A percentile compares a stretch with the other conserved stretches of the same genome.
These are phyloP conservation scores for Sclerotiophoma versabilis DNA, from an alignment of 2,329 filamentous ascomycete species.

Conservation along the genomic window DNA sequence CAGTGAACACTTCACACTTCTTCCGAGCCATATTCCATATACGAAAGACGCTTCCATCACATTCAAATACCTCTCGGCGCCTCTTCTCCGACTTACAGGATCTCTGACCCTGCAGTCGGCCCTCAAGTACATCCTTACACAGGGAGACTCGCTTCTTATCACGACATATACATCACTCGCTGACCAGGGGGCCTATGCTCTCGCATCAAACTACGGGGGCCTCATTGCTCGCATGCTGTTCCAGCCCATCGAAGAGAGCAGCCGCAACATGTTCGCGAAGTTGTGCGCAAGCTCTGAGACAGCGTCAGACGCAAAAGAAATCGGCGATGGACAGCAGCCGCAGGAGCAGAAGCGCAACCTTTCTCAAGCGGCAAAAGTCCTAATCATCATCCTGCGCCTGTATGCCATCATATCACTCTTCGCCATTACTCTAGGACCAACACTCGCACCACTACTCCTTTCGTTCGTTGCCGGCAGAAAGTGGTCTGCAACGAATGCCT, in stretches of 20 bases:
- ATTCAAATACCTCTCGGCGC: slow-evolving; percentile 65
- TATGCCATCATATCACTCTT: slow-evolving; percentile 78
- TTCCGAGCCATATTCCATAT: slow-evolving; percentile 56
- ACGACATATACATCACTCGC: slow-evolving; percentile 76
- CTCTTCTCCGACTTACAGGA: slow-evolving; percentile 75
- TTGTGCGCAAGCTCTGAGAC: slow-evolving; percentile 62
- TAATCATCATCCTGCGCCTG: slow-evolving; percentile 70
- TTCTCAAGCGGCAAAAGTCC: slow-evolving; percentile 57
- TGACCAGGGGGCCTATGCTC: slow-evolving; percentile 88
- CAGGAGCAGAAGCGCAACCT: slow-evolving; percentile 35
- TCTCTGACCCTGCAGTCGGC: slow-evolving; percentile 87
- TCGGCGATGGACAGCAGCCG: slow-evolving; percentile 4
- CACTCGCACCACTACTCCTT: slow-evolving; percentile 75
- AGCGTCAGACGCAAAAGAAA: slow-evolving; percentile 18
- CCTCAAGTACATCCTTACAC: slow-evolving; percentile 91
- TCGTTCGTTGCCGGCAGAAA: slow-evolving; percentile 75
- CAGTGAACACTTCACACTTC: slow-evolving; percentile 71
- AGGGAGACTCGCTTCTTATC: slow-evolving; percentile 91
- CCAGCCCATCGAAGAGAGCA: slow-evolving; percentile 94
- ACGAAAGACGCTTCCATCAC: slow-evolving; percentile 36
- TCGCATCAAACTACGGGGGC: slow-evolving; percentile 92
- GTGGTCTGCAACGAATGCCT: slow-evolving; percentile 79
- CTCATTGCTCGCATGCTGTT: slow-evolving; percentile 88
- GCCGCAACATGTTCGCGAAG: slow-evolving; percentile 86
- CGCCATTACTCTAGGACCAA: slow-evolving; percentile 74